Evolutionary conservation across 2,329 filamentous ascomycete genomes (phyloP).

Genomic region (Fusarium sp.): DNA sequence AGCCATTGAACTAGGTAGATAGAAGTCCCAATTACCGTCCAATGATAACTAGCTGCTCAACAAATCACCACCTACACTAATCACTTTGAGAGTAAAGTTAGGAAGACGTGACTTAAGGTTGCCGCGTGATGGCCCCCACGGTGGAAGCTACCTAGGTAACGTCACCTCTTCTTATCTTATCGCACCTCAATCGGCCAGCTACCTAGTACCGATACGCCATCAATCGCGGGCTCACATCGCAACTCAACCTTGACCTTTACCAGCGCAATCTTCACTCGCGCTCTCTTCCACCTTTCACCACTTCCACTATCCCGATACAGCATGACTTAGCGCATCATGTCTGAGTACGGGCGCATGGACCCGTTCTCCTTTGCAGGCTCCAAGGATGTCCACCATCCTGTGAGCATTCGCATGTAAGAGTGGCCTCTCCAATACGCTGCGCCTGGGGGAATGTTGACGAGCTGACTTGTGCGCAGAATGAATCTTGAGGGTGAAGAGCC

Average conservation of each 20-base stretch:
- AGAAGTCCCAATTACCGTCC: no score
- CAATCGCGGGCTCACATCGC: conserved; percentile 17
- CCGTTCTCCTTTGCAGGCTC: conserved; percentile 96
- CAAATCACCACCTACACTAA: not conserved
- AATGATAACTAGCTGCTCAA: not conserved
- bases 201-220: not conserved
- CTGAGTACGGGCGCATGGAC: conserved; percentile 78
- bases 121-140: conserved; percentile 14
- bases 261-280: not conserved
- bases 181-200: conserved; percentile 4
- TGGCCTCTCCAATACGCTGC: not conserved
- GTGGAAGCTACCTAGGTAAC: conserved; percentile 2
- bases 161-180: conserved; percentile 38
- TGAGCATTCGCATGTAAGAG: conserved; percentile 74
- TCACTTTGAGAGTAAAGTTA: no score
- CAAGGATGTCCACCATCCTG: conserved; percentile 82
- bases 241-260: conserved; percentile 6
- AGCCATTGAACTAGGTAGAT: no score
- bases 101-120: no score
- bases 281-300: not conserved
- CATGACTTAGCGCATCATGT: conserved; percentile 55
- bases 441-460: not conserved
- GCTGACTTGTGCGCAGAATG: conserved; percentile 56
- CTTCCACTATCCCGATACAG: not conserved
- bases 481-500: conserved; percentile 64